phyloP scores from a whole-genome alignment of 2,329 filamentous ascomycete genomes.

The Alternaria triticina region DNA sequence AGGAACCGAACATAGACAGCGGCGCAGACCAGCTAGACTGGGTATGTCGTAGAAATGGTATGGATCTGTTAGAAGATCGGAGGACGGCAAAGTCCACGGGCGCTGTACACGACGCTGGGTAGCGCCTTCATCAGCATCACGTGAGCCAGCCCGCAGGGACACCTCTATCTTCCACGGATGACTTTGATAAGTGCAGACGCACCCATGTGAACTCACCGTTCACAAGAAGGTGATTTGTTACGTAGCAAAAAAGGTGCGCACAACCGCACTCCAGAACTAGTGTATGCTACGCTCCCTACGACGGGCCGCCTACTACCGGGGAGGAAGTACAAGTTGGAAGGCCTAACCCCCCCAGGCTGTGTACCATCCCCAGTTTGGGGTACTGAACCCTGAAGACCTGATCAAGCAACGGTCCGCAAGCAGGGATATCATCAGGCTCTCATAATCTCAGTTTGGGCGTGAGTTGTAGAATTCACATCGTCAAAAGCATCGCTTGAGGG shows the following conservation, averaged over 20 bases:
- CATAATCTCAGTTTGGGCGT: not conserved
- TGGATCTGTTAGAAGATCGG: not conserved
- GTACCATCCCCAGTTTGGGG: not conserved
- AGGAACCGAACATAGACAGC: not conserved
- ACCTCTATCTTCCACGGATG: not conserved
- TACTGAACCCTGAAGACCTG: not conserved
- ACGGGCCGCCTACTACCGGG: constrained; percentile 11
- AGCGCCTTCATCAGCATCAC: constrained; percentile 3
- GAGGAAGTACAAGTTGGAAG: constrained; percentile 4
- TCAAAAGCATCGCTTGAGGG: not conserved
- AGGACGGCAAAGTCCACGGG: not conserved
- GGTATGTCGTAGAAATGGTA: not conserved
- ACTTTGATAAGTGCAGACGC: not conserved
- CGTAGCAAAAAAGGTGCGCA: not conserved
- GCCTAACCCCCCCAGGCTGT: not conserved
- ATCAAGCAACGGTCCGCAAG: not conserved
- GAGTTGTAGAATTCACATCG: not conserved
- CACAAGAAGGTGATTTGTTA: not conserved
- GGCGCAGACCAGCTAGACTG: not conserved
- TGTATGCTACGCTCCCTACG: constrained; percentile 6
- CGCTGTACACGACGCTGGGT: constrained; percentile 1
- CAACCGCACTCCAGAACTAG: constrained; percentile 13
- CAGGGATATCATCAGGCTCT: not conserved
- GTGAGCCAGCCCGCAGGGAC: constrained; percentile 1
- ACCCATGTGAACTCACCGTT: not conserved